Evolutionary conservation across 202 grass and related monocot genomes (phyloP).

Genomic region (Brachypodium distachyon): DNA sequence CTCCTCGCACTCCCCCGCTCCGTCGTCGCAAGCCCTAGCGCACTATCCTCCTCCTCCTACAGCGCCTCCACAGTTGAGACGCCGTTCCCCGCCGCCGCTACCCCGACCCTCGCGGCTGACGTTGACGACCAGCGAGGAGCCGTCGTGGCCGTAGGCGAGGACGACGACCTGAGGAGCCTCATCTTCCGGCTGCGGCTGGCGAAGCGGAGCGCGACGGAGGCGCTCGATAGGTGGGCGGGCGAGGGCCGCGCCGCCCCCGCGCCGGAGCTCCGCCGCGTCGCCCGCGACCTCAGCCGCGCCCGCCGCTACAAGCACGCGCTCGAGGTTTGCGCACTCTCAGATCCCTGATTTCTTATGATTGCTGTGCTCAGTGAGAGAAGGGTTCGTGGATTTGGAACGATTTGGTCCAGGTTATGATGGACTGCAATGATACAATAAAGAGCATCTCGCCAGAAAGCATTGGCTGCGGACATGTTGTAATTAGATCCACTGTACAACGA

Average conservation of each 20-base stretch:
- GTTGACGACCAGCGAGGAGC: not conserved
- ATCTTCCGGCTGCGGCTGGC: slow-evolving; percentile 62
- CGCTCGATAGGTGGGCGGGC: slow-evolving; percentile 55
- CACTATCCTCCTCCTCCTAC: slow-evolving; percentile 14
- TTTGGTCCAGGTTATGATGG: not conserved
- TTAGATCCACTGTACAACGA: too few relatives aligned
- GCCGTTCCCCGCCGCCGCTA: not conserved
- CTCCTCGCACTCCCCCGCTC: not conserved
- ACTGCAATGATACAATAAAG: too few relatives aligned
- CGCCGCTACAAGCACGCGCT: slow-evolving; percentile 80
- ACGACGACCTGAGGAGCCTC: slow-evolving; percentile 49
- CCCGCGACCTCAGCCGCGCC: slow-evolving; percentile 50
- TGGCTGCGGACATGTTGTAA: too few relatives aligned
- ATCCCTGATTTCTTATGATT: not conserved
- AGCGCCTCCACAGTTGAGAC: not conserved
- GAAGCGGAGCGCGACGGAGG: slow-evolving; percentile 67
- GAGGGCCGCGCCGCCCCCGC: slow-evolving; percentile 44
- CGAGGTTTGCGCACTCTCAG: slow-evolving; percentile 36
- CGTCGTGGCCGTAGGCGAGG: not conserved
- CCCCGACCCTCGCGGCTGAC: not conserved
- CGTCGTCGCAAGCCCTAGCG: not conserved
- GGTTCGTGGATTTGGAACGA: not conserved
- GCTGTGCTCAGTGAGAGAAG: too few relatives aligned
- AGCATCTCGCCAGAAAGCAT: too few relatives aligned
- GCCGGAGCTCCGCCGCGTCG: slow-evolving; percentile 46